These are phyloP conservation scores for Cladosporium austrohemisphaericum DNA, from an alignment of 2,329 filamentous ascomycete species.

Conservation along the genomic window DNA sequence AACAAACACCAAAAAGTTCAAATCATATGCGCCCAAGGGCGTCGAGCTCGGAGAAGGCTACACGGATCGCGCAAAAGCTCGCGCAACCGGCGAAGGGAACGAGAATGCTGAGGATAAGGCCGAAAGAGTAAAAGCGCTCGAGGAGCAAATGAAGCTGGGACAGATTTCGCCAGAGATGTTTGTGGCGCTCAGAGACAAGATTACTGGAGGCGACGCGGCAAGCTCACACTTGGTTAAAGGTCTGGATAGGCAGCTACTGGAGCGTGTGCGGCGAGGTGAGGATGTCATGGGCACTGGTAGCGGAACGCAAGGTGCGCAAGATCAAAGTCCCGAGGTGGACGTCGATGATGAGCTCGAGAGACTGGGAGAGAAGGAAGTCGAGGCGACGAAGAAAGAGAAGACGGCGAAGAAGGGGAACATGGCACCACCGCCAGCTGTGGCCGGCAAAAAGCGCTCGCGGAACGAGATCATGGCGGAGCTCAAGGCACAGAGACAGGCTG, in stretches of 20 bases:
- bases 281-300: slow-evolving; percentile 43
- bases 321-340: slow-evolving; percentile 27
- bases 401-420: slow-evolving; percentile 51
- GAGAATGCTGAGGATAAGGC: slow-evolving; percentile 53
- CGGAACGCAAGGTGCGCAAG: slow-evolving; percentile 36
- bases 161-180: slow-evolving; percentile 80
- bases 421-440: slow-evolving; percentile 31
- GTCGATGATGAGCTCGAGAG: slow-evolving; percentile 49
- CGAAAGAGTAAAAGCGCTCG: slow-evolving; percentile 69
- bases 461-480: slow-evolving; percentile 59
- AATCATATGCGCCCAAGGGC: slow-evolving; percentile 74
- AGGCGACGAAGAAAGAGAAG: slow-evolving; percentile 59
- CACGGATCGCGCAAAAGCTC: slow-evolving; percentile 69
- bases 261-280: slow-evolving; percentile 66
- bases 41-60: slow-evolving; percentile 77
- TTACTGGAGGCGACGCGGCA: slow-evolving; percentile 73
- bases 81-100: slow-evolving; percentile 49
- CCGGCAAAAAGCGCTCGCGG: slow-evolving; percentile 51
- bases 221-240: slow-evolving; percentile 90
- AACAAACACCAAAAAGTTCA: slow-evolving; percentile 63
- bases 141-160: slow-evolving; percentile 75
- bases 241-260: slow-evolving; percentile 76
- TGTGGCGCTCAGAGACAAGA: slow-evolving; percentile 68
- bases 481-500: slow-evolving; percentile 51
- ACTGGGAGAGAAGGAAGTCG: slow-evolving; percentile 64